phyloP scores from a whole-genome alignment of 768 basidiomycete genomes.

The Suillus variegatus region DNA sequence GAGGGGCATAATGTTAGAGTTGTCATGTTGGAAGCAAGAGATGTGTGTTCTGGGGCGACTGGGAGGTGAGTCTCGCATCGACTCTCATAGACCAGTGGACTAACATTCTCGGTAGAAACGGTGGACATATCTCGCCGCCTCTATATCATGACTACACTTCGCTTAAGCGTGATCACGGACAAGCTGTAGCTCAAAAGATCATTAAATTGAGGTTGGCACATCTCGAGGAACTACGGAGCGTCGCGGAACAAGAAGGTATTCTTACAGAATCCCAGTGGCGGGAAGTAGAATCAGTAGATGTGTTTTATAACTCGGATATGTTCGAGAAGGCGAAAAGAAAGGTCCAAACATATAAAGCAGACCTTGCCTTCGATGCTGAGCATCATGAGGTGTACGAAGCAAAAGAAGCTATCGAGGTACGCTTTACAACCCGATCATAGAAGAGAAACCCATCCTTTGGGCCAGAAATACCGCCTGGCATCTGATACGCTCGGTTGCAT shows the following conservation, averaged over 20 bases:
- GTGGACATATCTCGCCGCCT: conserved; percentile 65
- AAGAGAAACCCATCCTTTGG: not conserved
- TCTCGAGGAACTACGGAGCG: conserved; percentile 45
- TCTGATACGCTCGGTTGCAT: conserved; percentile 50
- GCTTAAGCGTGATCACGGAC: conserved; percentile 49
- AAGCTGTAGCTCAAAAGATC: conserved; percentile 47
- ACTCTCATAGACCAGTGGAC: not conserved
- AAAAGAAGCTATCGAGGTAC: conserved; percentile 33
- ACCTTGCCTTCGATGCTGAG: conserved; percentile 50
- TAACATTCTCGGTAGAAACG: conserved; percentile 47
- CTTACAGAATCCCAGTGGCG: conserved; percentile 57
- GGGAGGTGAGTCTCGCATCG: conserved; percentile 50
- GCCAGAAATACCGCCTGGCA: conserved; percentile 51
- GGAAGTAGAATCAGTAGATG: conserved; percentile 59
- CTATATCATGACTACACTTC: conserved; percentile 58
- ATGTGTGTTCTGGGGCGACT: conserved; percentile 73
- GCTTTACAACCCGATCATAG: not conserved
- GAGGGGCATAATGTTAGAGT: conserved; percentile 40
- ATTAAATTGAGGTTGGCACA: conserved; percentile 66
- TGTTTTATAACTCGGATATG: conserved; percentile 43
- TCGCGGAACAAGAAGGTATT: conserved; percentile 55
- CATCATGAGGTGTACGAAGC: conserved; percentile 34
- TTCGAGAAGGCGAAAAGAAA: conserved; percentile 45
- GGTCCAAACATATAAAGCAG: conserved; percentile 46
- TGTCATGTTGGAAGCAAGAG: conserved; percentile 82